phyloP scores from a whole-genome alignment of 306 rosid genomes.

The Cercis canadensis region DNA sequence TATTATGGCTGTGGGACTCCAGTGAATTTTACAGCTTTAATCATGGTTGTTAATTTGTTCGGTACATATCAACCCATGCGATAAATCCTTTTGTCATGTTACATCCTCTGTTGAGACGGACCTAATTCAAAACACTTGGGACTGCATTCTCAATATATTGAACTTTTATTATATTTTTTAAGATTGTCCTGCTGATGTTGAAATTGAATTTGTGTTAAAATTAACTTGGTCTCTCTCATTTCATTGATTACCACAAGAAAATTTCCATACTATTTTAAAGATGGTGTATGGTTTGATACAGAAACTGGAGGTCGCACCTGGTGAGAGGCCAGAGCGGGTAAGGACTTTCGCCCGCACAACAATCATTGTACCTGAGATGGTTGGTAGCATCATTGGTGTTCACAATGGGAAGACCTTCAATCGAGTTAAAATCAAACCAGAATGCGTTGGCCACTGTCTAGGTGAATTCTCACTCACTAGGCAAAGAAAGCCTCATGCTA shows the following conservation, averaged over 20 bases:
- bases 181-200: not conserved
- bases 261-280: not conserved
- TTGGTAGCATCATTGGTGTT: slow-evolving; percentile 51
- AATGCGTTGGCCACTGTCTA: slow-evolving; percentile 52
- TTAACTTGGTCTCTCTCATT: too few species aligned
- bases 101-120: too few species aligned
- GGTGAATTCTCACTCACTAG: slow-evolving; percentile 50
- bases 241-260: too few species aligned
- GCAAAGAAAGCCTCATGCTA: slow-evolving; percentile 53
- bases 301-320: slow-evolving; percentile 46
- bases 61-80: too few species aligned
- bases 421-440: slow-evolving; percentile 62
- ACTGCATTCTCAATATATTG: not conserved
- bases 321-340: slow-evolving; percentile 48
- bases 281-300: slow-evolving; percentile 19
- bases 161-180: not conserved
- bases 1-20: not conserved
- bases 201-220: not conserved
- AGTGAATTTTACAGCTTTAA: too few species aligned
- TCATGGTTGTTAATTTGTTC: too few species aligned
- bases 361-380: slow-evolving; percentile 62
- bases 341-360: slow-evolving; percentile 43
- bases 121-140: not conserved
- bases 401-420: slow-evolving; percentile 59
- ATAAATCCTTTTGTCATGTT: too few species aligned